Evolutionary conservation across 306 rosid species (phyloP).

Genomic region (Citrullus mucosospermus): DNA sequence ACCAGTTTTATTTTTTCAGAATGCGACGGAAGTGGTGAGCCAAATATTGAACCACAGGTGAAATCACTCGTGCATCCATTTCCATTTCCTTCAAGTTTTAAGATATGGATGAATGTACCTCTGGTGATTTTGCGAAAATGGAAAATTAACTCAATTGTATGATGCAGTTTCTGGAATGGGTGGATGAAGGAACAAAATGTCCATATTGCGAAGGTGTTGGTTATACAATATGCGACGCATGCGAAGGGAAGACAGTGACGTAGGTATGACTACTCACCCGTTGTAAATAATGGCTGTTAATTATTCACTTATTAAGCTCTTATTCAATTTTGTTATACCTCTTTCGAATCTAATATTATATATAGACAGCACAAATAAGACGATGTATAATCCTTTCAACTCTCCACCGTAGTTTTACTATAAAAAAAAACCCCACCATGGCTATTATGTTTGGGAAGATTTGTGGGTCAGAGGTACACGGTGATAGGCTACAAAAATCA

Average conservation of each 20-base stretch:
- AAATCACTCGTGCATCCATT: slow-evolving; percentile 1
- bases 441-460: too few species aligned
- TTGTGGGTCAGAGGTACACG: too few species aligned
- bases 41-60: slow-evolving; percentile 84
- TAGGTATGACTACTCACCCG: slow-evolving; percentile 14
- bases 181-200: slow-evolving; percentile 57
- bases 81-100: not conserved
- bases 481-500: too few species aligned
- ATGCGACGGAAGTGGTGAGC: slow-evolving; percentile 89
- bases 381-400: not conserved
- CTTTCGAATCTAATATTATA: not conserved
- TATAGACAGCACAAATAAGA: not conserved
- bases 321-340: not conserved
- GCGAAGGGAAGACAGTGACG: slow-evolving; percentile 37
- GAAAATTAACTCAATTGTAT: slow-evolving; percentile 6
- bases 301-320: not conserved
- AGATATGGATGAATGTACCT: not conserved
- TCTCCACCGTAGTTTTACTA: not conserved
- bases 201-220: slow-evolving; percentile 88
- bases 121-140: not conserved
- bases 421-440: too few species aligned
- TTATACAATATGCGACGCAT: slow-evolving; percentile 45
- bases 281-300: not conserved
- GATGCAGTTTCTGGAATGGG: slow-evolving; percentile 89
- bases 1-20: slow-evolving; percentile 34